Conservation (phyloP, 2,329 filamentous ascomycete genomes). For the Penicillium sp. region DNA sequence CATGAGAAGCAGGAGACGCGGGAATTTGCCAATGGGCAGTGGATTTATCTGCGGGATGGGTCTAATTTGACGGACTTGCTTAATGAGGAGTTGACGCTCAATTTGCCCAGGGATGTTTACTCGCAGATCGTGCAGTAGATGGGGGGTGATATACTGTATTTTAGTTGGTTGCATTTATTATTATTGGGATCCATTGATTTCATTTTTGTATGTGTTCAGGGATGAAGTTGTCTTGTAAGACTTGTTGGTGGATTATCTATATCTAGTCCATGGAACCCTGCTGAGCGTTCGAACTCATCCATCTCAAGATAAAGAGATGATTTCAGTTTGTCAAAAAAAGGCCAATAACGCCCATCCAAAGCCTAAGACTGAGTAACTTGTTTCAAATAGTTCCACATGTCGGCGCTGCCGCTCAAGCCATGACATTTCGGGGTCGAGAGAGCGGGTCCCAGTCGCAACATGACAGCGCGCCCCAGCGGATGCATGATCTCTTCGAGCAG, state of each 20-base stretch:
- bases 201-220: neutral
- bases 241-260: neutral
- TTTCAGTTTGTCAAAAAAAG: no score
- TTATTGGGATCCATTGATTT: neutral
- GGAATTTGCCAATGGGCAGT: constrained; percentile 62
- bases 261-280: neutral
- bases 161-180: neutral
- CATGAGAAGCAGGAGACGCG: constrained; percentile 75
- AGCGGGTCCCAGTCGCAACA: no score
- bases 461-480: no score
- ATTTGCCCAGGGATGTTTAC: constrained; percentile 53
- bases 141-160: neutral
- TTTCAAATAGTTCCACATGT: no score
- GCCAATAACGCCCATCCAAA: no score
- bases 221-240: neutral
- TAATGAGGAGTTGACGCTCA: constrained; percentile 74
- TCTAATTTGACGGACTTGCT: constrained; percentile 74
- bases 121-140: constrained; percentile 28
- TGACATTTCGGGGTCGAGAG: no score
- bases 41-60: constrained; percentile 89
- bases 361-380: no score
- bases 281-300: no score
- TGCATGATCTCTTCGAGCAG: no score
- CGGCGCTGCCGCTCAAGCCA: no score
- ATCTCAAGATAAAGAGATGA: no score